These are phyloP conservation scores for Cornus suecica DNA, from an alignment of 148 eudicot species.

Conservation along the genomic window DNA sequence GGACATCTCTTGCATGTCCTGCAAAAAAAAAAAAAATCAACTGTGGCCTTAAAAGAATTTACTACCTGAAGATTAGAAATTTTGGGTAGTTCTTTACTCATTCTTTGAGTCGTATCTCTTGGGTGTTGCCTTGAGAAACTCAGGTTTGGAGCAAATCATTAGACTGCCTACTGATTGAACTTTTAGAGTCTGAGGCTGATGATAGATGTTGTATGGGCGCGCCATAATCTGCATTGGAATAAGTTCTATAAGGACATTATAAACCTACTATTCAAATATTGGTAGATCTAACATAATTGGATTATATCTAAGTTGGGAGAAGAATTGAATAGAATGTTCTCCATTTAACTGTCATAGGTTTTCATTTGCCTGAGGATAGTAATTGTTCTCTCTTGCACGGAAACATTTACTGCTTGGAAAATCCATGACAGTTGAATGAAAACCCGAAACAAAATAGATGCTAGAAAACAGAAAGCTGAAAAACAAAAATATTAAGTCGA, in stretches of 20 bases:
- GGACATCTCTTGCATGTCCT: neutral
- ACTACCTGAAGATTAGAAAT: neutral
- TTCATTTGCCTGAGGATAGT: too few relatives aligned
- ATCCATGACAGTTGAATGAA: constrained; percentile 1
- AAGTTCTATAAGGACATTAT: neutral
- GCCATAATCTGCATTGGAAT: neutral
- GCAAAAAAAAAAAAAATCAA: constrained; percentile 4
- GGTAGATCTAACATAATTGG: too few relatives aligned
- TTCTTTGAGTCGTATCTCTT: neutral
- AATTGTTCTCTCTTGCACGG: too few relatives aligned
- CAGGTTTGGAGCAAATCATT: neutral
- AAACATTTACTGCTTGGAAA: too few relatives aligned
- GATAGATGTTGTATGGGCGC: too few relatives aligned
- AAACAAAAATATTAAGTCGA: neutral
- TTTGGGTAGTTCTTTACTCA: neutral
- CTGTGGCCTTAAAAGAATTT: neutral
- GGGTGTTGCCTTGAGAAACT: neutral
- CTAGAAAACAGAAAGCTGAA: neutral
- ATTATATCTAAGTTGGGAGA: too few relatives aligned
- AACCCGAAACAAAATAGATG: neutral
- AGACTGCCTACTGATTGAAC: neutral
- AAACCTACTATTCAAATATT: too few relatives aligned
- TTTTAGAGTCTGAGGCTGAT: too few relatives aligned
- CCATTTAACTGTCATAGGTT: too few relatives aligned
- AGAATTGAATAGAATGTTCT: too few relatives aligned